Percentiles rank a stretch among this genome's conserved stretches.
phyloP scores from a whole-genome alignment of 75 land plant species.

The Adiantum capillusveneris region DNA sequence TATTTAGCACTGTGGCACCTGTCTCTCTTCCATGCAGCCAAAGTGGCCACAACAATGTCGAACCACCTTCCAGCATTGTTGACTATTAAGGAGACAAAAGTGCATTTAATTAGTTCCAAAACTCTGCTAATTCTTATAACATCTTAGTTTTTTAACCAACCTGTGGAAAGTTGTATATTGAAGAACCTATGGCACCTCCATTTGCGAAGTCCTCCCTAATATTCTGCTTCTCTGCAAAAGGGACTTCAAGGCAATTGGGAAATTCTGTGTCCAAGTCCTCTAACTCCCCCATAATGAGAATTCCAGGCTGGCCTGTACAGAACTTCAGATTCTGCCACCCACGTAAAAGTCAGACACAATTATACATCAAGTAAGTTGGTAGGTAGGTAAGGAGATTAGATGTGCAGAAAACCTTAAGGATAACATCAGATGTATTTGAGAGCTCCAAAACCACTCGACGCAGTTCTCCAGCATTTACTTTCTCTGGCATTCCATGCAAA shows the following conservation, averaged over 20 bases:
- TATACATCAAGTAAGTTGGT: not conserved
- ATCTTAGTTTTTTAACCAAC: not conserved
- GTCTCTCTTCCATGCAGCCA: conserved; percentile 74
- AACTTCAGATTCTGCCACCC: conserved; percentile 60
- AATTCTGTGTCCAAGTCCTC: conserved; percentile 53
- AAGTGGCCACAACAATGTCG: conserved; percentile 77
- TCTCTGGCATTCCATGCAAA: conserved; percentile 55
- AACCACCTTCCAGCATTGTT: conserved; percentile 45
- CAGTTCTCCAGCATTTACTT: conserved; percentile 60
- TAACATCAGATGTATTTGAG: conserved; percentile 50
- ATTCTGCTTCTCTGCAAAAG: conserved; percentile 2
- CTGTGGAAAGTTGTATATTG: conserved; percentile 1
- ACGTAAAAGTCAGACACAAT: not conserved
- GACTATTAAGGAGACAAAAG: conserved; percentile 26
- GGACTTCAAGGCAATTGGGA: conserved; percentile 63
- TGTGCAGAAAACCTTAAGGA: conserved; percentile 52
- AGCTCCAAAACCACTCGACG: conserved; percentile 68
- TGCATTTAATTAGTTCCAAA: too few relatives aligned
- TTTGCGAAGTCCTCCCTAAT: not conserved
- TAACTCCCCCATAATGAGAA: conserved; percentile 43
- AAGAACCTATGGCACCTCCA: not conserved
- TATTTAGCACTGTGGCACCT: conserved; percentile 49
- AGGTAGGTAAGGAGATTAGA: too few relatives aligned
- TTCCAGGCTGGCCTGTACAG: conserved; percentile 65
- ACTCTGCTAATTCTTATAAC: not conserved